Base-by-base conservation (phyloP, 2,329 filamentous ascomycete genomes). In the Coniochaeta hoffmannii region DNA sequence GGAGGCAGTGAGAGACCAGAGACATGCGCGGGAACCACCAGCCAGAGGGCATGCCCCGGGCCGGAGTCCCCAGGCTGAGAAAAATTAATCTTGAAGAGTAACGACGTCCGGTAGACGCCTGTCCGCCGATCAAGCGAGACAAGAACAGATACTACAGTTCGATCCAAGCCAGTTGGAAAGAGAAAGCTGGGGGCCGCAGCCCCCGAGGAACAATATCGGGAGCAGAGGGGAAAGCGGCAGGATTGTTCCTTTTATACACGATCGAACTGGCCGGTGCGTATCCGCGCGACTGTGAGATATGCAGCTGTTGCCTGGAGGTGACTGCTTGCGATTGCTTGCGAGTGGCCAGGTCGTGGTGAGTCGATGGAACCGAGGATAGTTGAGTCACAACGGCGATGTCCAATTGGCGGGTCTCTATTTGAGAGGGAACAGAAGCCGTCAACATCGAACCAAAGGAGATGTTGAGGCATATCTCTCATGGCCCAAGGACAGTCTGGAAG, bases 101-200 rank as follows among this genome's bases (percentile, higher is more conserved):
- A 46, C 24, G 41, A 22, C 41, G 26, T 12, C 24, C 12, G 11
- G 24, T 46, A 28, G 41, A 19, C 19, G 41, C 41, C 41, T 46
- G 41, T 28, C 26, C 41, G 41, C 41, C 41, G 41, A 46, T 46
- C 41, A 46, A 46, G 41, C 41, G 41, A 19, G 19, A 46, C 41
- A 46, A 46, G 22, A 46, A 46, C 41, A 46, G 41, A 46, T 46
- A 46, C 41, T 46, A 28, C 41, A 46, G 41, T 46, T 46, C 41
- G n/a, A 46, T 46, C 41, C 41, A 46, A 46, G 41, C 41, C 26
- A 22, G 41, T 46, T 46, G 24, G 24, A 46, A 46, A 46, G 41
- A 46, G n/a, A 46, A 28, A 46, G 41, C 41, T 12, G 38, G 38
- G 38, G 38, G 38, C 38, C 38, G 38, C 6, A 44, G 38, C 38